phyloP scores from a whole-genome alignment of 1,284 basidiomycete species.

The Phellopilus nigrolimitatus region DNA sequence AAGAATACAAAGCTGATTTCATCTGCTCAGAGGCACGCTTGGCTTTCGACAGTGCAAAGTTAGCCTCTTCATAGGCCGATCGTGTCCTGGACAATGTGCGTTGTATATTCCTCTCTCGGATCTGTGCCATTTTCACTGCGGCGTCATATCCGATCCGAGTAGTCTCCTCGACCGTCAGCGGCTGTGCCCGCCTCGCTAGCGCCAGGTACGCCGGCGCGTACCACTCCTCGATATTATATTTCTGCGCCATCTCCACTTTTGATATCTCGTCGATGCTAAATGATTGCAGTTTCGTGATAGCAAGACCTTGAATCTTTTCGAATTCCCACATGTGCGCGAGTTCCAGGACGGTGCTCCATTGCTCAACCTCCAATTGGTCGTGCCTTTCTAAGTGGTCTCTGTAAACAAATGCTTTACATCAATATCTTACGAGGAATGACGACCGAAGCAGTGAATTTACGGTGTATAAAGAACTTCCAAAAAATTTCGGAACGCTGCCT shows the following conservation, averaged over 20 bases:
- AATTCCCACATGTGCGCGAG: constrained; percentile 14
- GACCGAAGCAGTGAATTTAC: neutral
- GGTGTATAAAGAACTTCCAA: constrained; percentile 8
- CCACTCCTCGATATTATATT: constrained; percentile 4
- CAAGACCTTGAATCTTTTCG: neutral
- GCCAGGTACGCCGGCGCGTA: constrained; percentile 1
- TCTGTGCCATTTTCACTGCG: constrained; percentile 4
- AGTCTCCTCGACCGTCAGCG: constrained; percentile 1
- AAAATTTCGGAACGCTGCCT: constrained; percentile 3
- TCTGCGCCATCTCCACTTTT: constrained; percentile 5
- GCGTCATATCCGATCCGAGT: neutral
- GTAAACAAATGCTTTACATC: neutral
- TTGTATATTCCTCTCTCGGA: neutral
- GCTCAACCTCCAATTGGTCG: neutral
- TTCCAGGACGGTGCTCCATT: constrained; percentile 8
- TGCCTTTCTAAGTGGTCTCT: neutral
- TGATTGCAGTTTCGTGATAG: neutral
- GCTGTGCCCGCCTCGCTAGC: neutral
- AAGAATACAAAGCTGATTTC: no score
- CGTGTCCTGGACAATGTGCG: neutral
- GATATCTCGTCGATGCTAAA: neutral
- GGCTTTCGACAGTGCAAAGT: no score
- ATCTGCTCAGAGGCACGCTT: no score
- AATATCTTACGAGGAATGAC: neutral
- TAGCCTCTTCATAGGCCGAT: no score